Conservation (phyloP, 2,329 filamentous ascomycete genomes). For the Cadophora sp. region DNA sequence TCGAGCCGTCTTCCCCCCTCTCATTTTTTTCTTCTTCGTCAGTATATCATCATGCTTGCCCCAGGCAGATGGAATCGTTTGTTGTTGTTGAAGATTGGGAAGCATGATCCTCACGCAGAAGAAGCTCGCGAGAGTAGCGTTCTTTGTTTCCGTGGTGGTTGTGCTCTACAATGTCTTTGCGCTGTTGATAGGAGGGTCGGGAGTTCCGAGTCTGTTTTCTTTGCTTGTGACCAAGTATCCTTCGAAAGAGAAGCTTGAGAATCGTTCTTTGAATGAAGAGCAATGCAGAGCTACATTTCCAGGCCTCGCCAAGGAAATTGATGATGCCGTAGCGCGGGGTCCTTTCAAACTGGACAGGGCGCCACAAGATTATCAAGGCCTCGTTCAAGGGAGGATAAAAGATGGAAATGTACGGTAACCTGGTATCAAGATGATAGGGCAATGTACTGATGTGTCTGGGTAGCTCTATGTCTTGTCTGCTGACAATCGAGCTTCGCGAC, state of each 20-base stretch:
- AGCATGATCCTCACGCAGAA: constrained; percentile 1
- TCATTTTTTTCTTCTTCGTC: not conserved
- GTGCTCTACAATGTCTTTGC: constrained; percentile 6
- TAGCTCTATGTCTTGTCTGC: constrained; percentile 55
- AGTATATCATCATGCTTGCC: not conserved
- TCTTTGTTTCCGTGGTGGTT: not conserved
- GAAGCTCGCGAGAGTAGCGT: not conserved
- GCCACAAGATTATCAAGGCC: constrained; percentile 48
- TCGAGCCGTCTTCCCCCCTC: not conserved
- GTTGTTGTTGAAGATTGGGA: not conserved
- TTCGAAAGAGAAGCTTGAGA: constrained; percentile 21
- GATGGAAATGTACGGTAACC: constrained; percentile 48
- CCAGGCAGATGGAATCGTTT: not conserved
- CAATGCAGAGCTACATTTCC: constrained; percentile 56
- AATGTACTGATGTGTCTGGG: not conserved
- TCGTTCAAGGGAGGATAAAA: constrained; percentile 52
- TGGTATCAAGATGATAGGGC: not conserved
- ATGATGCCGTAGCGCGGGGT: constrained; percentile 52
- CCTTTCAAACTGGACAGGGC: constrained; percentile 50
- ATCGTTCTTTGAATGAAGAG: constrained; percentile 47
- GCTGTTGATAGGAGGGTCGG: not conserved
- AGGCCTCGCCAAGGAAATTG: constrained; percentile 54
- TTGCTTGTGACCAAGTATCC: not conserved
- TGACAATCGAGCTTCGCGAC: constrained; percentile 50
- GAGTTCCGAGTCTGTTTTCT: not conserved